A percentile compares a stretch with the other conserved stretches of the same genome.
These are phyloP conservation scores for Diaporthe citrichinensis DNA, from an alignment of 2,329 filamentous ascomycete genomes.

Conservation along the genomic window DNA sequence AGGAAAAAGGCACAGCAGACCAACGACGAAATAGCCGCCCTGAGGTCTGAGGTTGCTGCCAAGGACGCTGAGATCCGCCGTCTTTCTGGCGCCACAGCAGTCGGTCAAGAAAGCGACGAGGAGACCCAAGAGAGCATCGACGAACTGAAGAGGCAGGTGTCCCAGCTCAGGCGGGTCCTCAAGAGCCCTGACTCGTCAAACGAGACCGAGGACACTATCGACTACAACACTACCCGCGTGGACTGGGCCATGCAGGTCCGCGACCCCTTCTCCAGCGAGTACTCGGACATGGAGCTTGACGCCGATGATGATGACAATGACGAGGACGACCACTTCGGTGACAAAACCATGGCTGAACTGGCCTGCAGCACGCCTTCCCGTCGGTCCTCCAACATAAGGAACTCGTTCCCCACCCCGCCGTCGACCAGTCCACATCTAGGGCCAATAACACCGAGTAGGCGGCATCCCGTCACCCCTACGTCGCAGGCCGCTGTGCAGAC, in stretches of 20 bases:
- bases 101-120: conserved; percentile 23
- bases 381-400: conserved; percentile 48
- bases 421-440: conserved; percentile 63
- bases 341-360: conserved; percentile 65
- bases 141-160: conserved; percentile 37
- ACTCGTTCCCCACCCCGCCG: conserved; percentile 70
- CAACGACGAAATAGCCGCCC: conserved; percentile 62
- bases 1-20: conserved; percentile 55
- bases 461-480: conserved; percentile 45
- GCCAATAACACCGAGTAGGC: conserved; percentile 56
- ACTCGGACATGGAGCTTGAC: conserved; percentile 55
- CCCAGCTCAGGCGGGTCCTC: conserved; percentile 32
- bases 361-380: conserved; percentile 66
- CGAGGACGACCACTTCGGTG: conserved; percentile 59
- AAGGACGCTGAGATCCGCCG: conserved; percentile 68
- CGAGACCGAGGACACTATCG: conserved; percentile 23
- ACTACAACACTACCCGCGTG: conserved; percentile 48
- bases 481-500: conserved; percentile 58
- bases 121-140: conserved; percentile 29
- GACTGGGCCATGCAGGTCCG: conserved; percentile 67
- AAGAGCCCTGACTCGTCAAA: conserved; percentile 36
- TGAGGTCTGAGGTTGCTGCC: conserved; percentile 63
- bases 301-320: conserved; percentile 55
- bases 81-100: conserved; percentile 53
- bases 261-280: conserved; percentile 62